Evolutionary conservation across 768 basidiomycete genomes (phyloP), one percentile per base, ranked within the genome.

Genomic region (Boletellus emodensis): DNA sequence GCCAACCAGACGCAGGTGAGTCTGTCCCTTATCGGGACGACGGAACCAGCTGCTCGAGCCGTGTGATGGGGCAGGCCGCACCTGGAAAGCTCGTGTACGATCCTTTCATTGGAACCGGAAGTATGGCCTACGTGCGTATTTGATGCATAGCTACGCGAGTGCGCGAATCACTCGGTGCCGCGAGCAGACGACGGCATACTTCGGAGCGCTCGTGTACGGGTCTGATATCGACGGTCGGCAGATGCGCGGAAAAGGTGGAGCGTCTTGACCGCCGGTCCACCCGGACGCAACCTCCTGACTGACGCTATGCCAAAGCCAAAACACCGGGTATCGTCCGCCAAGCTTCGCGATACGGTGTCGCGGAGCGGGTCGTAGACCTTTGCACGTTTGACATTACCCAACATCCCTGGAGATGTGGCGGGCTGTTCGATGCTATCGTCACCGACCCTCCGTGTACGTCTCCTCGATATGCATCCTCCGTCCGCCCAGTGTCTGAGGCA

Each of bases 211-310:
- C 24, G 81, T 94, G 1, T 83, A 89, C 48, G 96, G 95, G 15
- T 94, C 91, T 15, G 96, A 98, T 65, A 97, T 99, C 43, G 95
- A 98, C 61, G 96, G 96, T 0, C 78, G 96, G 37, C 95, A 98
- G 64, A 94, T 98, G 87, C 76, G 93, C 52, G 96, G 96, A 15
- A 95, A 91, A 78, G 80, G 93, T 87, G 56, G 46, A 28, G 22
- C 3, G 24, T 33, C 18, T 24, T 46, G n/a, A 2, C 24, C 11
- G 39, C 20, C 44, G 6, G 20, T 42, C 33, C 41, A 20, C 17
- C 9, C 6, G 4, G 17, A 32, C 35, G 15, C 11, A 7, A 15
- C n/a, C 4, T 44, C 32, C 40, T 52, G 30, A 52, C 47, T 48
- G 37, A 42, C 24, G 1, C 40, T 40, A 26, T 51, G 39, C 14